Evolutionary conservation across 768 basidiomycete genomes (phyloP).

Genomic region (Podaxis rugospora): DNA sequence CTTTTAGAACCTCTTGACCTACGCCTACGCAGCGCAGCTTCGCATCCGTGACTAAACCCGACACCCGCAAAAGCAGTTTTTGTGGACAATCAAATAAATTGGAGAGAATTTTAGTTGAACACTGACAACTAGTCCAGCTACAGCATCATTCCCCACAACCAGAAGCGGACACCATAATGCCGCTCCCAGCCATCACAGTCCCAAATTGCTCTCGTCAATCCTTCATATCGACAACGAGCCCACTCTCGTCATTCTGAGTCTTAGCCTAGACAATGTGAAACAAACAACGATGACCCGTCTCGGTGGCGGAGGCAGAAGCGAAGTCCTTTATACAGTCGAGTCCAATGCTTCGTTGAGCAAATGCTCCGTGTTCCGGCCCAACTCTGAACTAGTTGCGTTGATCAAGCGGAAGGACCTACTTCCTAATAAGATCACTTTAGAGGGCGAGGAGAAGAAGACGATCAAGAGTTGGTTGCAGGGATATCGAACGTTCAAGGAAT

Average conservation of each 20-base stretch:
- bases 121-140: too few relatives aligned
- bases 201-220: slow-evolving; percentile 14
- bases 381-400: slow-evolving; percentile 13
- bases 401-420: slow-evolving; percentile 18
- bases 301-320: not conserved
- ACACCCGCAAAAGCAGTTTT: too few relatives aligned
- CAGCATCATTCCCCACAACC: not conserved
- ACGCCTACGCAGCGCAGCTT: too few relatives aligned
- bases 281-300: slow-evolving; percentile 6
- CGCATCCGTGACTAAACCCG: too few relatives aligned
- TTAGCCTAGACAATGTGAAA: slow-evolving; percentile 15
- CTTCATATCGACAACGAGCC: slow-evolving; percentile 8
- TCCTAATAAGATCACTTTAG: slow-evolving; percentile 19
- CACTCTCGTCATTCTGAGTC: not conserved
- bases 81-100: too few relatives aligned
- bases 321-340: slow-evolving; percentile 3
- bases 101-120: too few relatives aligned
- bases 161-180: not conserved
- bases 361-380: not conserved
- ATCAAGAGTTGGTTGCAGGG: slow-evolving; percentile 21
- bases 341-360: not conserved
- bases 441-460: slow-evolving; percentile 15
- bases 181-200: not conserved
- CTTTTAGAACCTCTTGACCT: too few relatives aligned
- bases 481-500: slow-evolving; percentile 14